Evolutionary conservation across 805 yeast species (phyloP).

Genomic region (Metschnikowia shivogae): DNA sequence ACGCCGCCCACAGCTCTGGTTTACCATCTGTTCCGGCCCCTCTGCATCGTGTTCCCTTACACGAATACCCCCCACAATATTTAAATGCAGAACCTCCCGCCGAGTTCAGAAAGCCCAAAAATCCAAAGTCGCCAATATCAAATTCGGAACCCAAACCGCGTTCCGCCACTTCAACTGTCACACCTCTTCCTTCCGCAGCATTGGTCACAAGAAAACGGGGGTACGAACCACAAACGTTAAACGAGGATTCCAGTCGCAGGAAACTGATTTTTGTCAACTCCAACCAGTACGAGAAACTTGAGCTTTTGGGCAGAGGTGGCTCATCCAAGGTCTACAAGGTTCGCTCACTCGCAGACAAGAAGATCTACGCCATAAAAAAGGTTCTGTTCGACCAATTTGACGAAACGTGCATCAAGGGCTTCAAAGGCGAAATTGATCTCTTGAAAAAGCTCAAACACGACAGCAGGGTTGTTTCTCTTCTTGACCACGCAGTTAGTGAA

Average conservation of each 20-base stretch:
- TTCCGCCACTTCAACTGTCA: conserved; percentile 2
- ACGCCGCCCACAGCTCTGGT: neutral
- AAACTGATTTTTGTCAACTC: conserved; percentile 46
- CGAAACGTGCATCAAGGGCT: conserved; percentile 65
- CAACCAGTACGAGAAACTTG: conserved; percentile 65
- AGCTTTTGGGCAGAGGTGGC: conserved; percentile 85
- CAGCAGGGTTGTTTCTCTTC: conserved; percentile 70
- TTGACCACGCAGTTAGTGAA: conserved; percentile 67
- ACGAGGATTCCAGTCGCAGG: conserved; percentile 21
- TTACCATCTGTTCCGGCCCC: neutral
- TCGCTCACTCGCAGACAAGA: conserved; percentile 47
- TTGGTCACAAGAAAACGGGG: neutral
- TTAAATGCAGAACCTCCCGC: conserved; percentile 16
- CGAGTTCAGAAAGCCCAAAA: conserved; percentile 33
- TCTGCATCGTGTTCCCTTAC: conserved; percentile 7
- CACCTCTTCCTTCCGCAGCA: neutral
- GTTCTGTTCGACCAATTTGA: conserved; percentile 81
- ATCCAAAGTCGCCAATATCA: conserved; percentile 14
- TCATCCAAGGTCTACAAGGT: conserved; percentile 87
- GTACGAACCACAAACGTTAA: neutral
- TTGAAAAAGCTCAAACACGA: conserved; percentile 53
- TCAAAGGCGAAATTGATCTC: conserved; percentile 86
- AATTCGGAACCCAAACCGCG: conserved; percentile 2
- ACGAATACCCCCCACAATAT: conserved; percentile 6
- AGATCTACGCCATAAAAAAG: conserved; percentile 72